Conservation (phyloP, 2,329 filamentous ascomycete species). For the Bisporella sp. region DNA sequence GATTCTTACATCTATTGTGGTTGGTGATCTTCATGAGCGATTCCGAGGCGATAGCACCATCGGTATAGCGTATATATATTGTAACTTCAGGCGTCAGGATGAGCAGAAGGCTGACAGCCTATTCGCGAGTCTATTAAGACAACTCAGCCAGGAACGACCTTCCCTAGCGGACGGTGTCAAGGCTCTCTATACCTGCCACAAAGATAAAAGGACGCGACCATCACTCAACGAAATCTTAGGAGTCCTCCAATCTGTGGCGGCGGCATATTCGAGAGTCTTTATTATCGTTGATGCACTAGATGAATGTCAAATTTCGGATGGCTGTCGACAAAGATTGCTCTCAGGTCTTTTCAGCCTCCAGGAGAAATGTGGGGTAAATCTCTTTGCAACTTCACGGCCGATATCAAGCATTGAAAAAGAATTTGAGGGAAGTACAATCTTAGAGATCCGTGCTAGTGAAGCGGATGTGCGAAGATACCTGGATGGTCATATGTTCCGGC, state of each 20-base stretch:
- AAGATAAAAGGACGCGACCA: not conserved
- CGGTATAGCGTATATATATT: conserved; percentile 10
- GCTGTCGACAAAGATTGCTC: not conserved
- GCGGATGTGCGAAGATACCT: not conserved
- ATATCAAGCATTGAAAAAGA: not conserved
- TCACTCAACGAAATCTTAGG: not conserved
- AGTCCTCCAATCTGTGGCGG: not conserved
- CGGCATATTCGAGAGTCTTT: not conserved
- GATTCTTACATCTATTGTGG: not conserved
- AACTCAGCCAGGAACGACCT: not conserved
- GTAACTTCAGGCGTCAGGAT: not conserved
- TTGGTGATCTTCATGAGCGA: not conserved
- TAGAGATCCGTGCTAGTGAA: not conserved
- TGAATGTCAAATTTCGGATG: not conserved
- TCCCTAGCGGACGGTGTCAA: not conserved
- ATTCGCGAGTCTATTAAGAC: not conserved
- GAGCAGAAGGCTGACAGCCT: not conserved
- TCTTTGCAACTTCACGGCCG: not conserved
- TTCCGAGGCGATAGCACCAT: not conserved
- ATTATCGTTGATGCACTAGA: not conserved
- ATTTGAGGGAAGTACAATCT: not conserved
- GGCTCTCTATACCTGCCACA: not conserved
- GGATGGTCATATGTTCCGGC: no score
- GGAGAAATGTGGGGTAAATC: not conserved
- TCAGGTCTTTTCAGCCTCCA: not conserved